phyloP scores from a whole-genome alignment of 371 early-diverging fungal species.

The Actinomortierella wolfii region DNA sequence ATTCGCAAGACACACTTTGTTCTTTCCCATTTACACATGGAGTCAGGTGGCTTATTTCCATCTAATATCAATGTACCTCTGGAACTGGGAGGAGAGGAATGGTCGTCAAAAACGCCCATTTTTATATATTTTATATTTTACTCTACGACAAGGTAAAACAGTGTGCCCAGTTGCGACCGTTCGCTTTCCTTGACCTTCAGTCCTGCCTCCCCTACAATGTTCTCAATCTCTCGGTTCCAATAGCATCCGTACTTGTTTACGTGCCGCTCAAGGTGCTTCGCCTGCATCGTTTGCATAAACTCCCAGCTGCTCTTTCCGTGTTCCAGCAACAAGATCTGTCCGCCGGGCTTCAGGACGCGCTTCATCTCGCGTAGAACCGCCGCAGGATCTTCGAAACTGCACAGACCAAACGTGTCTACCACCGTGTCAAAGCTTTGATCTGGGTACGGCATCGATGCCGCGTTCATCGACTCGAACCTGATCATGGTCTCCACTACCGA shows the following conservation, averaged over 20 bases:
- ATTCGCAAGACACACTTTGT: too few species aligned
- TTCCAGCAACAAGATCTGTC: conserved; percentile 73
- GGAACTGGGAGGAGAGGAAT: too few species aligned
- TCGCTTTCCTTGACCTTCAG: conserved; percentile 61
- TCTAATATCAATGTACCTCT: too few species aligned
- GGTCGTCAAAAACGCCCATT: too few species aligned
- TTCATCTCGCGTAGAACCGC: conserved; percentile 67
- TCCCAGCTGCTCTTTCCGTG: conserved; percentile 74
- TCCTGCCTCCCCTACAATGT: conserved; percentile 59
- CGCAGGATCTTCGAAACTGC: conserved; percentile 74
- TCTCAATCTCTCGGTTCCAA: conserved; percentile 85
- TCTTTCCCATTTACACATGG: too few species aligned
- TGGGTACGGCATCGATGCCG: conserved; percentile 45
- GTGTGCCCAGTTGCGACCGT: conserved; percentile 83
- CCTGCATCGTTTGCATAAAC: conserved; percentile 71
- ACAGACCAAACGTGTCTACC: conserved; percentile 83
- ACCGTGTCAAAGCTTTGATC: conserved; percentile 72
- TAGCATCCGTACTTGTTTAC: conserved; percentile 86
- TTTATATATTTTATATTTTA: too few species aligned
- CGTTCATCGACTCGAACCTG: conserved; percentile 30
- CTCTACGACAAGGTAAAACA: conserved; percentile 67
- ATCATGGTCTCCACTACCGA: conserved; percentile 32
- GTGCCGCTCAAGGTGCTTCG: conserved; percentile 72
- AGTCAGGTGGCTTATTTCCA: too few species aligned
- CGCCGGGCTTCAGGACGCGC: conserved; percentile 62